Evolutionary conservation across 441 rosid species (phyloP).

Genomic region (Euphorbia corollata): DNA sequence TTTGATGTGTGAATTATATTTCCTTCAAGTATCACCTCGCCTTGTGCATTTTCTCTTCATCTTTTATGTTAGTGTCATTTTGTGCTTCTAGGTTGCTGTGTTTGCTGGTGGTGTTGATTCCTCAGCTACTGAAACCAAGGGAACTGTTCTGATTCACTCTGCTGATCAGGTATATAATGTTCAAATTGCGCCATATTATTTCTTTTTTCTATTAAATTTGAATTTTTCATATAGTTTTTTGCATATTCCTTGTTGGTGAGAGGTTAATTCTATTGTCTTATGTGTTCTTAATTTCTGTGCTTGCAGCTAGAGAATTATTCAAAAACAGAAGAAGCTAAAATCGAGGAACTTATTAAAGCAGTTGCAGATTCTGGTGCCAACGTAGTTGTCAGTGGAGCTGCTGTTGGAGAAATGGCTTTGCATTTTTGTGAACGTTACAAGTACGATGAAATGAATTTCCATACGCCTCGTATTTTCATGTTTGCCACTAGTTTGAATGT

Average conservation of each 20-base stretch:
- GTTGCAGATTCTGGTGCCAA: slow-evolving; percentile 97
- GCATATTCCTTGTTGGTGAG: not conserved
- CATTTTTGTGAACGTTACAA: slow-evolving; percentile 99
- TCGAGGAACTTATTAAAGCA: slow-evolving; percentile 87
- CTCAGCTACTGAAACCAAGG: slow-evolving; percentile 91
- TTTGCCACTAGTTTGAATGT: slow-evolving; percentile 7
- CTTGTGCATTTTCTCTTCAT: not conserved
- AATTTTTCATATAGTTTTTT: not conserved
- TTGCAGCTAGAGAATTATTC: slow-evolving; percentile 88
- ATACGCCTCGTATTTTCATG: not conserved
- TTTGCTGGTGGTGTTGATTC: slow-evolving; percentile 97
- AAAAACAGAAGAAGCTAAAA: slow-evolving; percentile 94
- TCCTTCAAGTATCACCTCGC: not conserved
- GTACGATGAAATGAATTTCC: slow-evolving; percentile 40
- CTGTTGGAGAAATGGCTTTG: slow-evolving; percentile 99
- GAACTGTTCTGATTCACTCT: slow-evolving; percentile 83
- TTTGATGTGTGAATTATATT: not conserved
- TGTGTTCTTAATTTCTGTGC: not conserved
- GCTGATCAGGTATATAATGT: slow-evolving; percentile 74
- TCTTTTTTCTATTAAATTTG: not conserved
- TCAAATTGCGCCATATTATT: not conserved
- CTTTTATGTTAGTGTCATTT: not conserved
- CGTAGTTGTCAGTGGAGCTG: slow-evolving; percentile 89
- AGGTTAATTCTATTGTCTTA: too few species aligned
- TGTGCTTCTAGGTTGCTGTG: slow-evolving; percentile 65